phyloP scores from a whole-genome alignment of 768 basidiomycete genomes.

The Amanita jacksonii region DNA sequence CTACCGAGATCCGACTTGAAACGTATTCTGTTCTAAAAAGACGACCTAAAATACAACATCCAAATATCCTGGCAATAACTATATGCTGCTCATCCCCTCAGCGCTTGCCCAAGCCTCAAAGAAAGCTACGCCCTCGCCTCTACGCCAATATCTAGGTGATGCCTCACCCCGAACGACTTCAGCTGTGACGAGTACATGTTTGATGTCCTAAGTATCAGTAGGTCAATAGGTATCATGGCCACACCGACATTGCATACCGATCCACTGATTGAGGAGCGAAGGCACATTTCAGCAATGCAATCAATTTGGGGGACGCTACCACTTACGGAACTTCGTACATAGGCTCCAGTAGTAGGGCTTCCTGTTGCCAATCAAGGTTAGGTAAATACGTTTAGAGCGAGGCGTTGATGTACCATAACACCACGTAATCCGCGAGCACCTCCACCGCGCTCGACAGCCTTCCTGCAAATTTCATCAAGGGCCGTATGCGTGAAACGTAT shows the following conservation, averaged over 20 bases:
- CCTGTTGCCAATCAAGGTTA: conserved; percentile 33
- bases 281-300: neutral
- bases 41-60: conserved; percentile 3
- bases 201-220: conserved; percentile 42
- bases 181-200: conserved; percentile 75
- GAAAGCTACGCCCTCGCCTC: conserved; percentile 55
- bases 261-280: conserved; percentile 31
- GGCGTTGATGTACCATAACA: conserved; percentile 56
- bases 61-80: conserved; percentile 1
- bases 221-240: conserved; percentile 4
- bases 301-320: neutral
- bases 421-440: conserved; percentile 87
- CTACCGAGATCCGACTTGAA: no score
- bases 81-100: conserved; percentile 27
- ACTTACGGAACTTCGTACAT: conserved; percentile 93
- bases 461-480: conserved; percentile 70
- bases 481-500: conserved; percentile 80
- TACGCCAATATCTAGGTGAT: conserved; percentile 67
- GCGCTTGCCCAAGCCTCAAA: conserved; percentile 73
- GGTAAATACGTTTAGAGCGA: neutral
- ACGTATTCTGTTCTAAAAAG: neutral
- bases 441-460: conserved; percentile 73
- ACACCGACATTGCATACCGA: conserved; percentile 34
- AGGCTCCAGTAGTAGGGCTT: conserved; percentile 70
- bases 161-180: conserved; percentile 56